phyloP scores from a whole-genome alignment of 345 rosid species.

The Physaria fendleri region DNA sequence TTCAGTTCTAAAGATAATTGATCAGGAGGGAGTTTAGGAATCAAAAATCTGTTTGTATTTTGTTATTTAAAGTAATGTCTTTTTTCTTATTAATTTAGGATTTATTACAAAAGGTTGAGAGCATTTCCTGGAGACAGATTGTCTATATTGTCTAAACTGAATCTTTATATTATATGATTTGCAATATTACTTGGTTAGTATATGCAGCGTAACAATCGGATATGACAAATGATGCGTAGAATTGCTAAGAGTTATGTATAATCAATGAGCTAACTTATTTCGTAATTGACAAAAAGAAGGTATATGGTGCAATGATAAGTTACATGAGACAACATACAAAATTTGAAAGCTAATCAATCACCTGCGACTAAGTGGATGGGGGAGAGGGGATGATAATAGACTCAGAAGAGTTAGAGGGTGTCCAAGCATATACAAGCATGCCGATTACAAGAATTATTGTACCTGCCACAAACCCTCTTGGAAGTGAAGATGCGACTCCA shows the following conservation, averaged over 20 bases:
- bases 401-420: constrained; percentile 34
- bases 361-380: constrained; percentile 16
- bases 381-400: constrained; percentile 18
- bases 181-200: too few relatives aligned
- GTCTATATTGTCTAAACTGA: too few relatives aligned
- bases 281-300: neutral
- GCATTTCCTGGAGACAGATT: constrained; percentile 22
- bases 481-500: constrained; percentile 78
- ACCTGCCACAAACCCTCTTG: constrained; percentile 77
- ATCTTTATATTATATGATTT: too few relatives aligned
- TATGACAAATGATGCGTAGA: too few relatives aligned
- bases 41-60: constrained; percentile 7
- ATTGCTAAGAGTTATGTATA: neutral
- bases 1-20: constrained; percentile 6
- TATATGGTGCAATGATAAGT: neutral
- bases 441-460: constrained; percentile 70
- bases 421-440: constrained; percentile 70
- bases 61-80: constrained; percentile 19
- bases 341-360: constrained; percentile 8
- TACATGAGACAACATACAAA: neutral
- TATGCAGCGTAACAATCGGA: too few relatives aligned
- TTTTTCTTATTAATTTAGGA: constrained; percentile 8
- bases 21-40: constrained; percentile 28
- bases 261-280: neutral
- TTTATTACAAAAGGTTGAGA: constrained; percentile 22